These are phyloP conservation scores for Scutellaria galericulata DNA, from an alignment of 257 asterid genomes.

Conservation along the genomic window DNA sequence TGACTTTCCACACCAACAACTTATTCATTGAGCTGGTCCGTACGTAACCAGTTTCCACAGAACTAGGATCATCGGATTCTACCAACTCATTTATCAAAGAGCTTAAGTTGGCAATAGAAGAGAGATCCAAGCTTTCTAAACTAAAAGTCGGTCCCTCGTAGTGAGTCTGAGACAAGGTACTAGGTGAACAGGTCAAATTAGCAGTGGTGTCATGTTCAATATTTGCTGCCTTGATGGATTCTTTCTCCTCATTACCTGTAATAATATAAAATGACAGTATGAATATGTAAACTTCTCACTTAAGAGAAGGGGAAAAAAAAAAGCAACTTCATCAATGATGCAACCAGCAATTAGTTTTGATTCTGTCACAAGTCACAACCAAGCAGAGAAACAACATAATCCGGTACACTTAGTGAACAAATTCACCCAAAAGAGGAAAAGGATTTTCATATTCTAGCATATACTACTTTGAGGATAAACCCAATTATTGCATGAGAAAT, in stretches of 20 bases:
- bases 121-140: constrained; percentile 69
- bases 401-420: not conserved
- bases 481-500: not conserved
- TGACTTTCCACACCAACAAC: constrained; percentile 72
- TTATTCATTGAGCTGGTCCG: constrained; percentile 69
- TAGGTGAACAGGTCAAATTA: constrained; percentile 60
- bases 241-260: constrained; percentile 83
- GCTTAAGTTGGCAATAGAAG: constrained; percentile 65
- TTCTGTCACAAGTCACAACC: not conserved
- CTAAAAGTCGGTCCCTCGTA: constrained; percentile 59
- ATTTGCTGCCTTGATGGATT: constrained; percentile 48
- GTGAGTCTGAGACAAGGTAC: constrained; percentile 50
- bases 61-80: constrained; percentile 60
- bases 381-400: constrained; percentile 2
- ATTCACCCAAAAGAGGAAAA: constrained; percentile 5
- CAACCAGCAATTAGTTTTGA: constrained; percentile 21
- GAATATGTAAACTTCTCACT: constrained; percentile 5
- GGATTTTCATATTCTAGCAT: not conserved
- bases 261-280: constrained; percentile 30
- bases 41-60: constrained; percentile 57
- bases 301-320: not conserved
- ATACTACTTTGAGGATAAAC: not conserved
- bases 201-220: constrained; percentile 46
- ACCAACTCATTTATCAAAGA: constrained; percentile 63
- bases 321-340: constrained; percentile 18